A percentile compares a stretch with the other conserved stretches of the same genome.
Evolutionary conservation across 2,329 filamentous ascomycete genomes (phyloP).

Genomic region (Pseudopithomyces maydicus): DNA sequence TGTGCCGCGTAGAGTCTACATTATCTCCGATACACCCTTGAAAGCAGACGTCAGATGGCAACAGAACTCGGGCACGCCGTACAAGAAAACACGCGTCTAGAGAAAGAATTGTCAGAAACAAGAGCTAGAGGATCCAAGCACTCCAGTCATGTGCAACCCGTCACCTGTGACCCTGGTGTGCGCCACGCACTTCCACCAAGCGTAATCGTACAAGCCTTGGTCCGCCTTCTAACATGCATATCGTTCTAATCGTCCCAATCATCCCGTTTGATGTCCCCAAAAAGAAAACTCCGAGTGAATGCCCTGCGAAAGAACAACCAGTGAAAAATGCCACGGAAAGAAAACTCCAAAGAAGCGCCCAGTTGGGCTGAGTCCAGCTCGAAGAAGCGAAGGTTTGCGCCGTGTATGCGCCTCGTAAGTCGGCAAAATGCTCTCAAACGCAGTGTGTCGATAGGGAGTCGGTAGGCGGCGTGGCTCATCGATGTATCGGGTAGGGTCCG

Average conservation of each 20-base stretch:
- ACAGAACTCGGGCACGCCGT: constrained; percentile 1
- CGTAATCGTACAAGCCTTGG: constrained; percentile 31
- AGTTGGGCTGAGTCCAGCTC: constrained; percentile 27
- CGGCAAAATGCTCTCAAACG: neutral
- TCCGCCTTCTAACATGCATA: constrained; percentile 16
- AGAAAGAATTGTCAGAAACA: neutral
- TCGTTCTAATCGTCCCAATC: constrained; percentile 17
- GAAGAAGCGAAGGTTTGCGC: constrained; percentile 21
- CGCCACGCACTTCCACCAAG: constrained; percentile 21
- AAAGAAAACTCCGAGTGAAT: constrained; percentile 34
- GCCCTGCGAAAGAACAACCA: constrained; percentile 12
- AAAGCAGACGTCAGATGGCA: constrained; percentile 2
- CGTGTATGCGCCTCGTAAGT: constrained; percentile 1
- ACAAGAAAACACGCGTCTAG: constrained; percentile 3
- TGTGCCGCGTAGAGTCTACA: neutral
- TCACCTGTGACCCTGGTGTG: constrained; percentile 21
- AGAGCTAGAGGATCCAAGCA: constrained; percentile 1
- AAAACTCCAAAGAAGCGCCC: constrained; percentile 13
- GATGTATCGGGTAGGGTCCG: constrained; percentile 22
- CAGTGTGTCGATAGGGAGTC: neutral
- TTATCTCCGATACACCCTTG: neutral
- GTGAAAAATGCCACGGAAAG: constrained; percentile 5
- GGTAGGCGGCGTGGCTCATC: constrained; percentile 9
- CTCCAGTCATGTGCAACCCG: constrained; percentile 20
- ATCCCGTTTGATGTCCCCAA: constrained; percentile 15